phyloP scores from a whole-genome alignment of 371 early-diverging fungal genomes.

The Blakeslea trispora region DNA sequence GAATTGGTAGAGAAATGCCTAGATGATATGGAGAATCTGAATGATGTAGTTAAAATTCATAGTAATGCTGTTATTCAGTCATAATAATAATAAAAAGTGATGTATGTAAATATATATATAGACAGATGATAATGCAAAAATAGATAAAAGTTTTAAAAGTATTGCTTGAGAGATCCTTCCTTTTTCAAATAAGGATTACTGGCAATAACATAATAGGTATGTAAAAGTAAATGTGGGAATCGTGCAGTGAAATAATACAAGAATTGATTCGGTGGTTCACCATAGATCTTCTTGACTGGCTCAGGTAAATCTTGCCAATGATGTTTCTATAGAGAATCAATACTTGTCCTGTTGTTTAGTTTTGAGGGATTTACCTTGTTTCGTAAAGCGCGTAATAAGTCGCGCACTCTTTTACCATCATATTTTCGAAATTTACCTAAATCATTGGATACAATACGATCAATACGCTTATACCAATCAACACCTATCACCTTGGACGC shows the following conservation, averaged over 20 bases:
- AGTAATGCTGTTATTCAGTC: constrained; percentile 43
- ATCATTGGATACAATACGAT: constrained; percentile 77
- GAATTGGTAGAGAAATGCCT: constrained; percentile 46
- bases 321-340: constrained; percentile 65
- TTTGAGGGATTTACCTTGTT: constrained; percentile 69
- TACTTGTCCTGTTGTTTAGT: not conserved
- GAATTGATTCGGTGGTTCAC: constrained; percentile 87
- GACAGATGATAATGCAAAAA: not conserved
- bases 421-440: constrained; percentile 91
- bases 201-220: constrained; percentile 66
- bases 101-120: not conserved
- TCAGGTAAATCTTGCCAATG: constrained; percentile 93
- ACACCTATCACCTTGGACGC: constrained; percentile 62
- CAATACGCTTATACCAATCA: constrained; percentile 87
- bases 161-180: constrained; percentile 69
- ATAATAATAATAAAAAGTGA: constrained; percentile 3
- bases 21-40: constrained; percentile 54
- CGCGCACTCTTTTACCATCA: constrained; percentile 80
- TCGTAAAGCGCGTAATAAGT: constrained; percentile 88
- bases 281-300: constrained; percentile 76
- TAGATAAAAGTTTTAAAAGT: constrained; percentile 45
- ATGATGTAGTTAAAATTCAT: constrained; percentile 60
- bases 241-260: constrained; percentile 85
- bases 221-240: constrained; percentile 88
- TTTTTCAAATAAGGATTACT: constrained; percentile 53